These are phyloP conservation scores for Tillandsia fasciculata DNA, from an alignment of 176 grass and related monocot genomes.

Conservation along the genomic window DNA sequence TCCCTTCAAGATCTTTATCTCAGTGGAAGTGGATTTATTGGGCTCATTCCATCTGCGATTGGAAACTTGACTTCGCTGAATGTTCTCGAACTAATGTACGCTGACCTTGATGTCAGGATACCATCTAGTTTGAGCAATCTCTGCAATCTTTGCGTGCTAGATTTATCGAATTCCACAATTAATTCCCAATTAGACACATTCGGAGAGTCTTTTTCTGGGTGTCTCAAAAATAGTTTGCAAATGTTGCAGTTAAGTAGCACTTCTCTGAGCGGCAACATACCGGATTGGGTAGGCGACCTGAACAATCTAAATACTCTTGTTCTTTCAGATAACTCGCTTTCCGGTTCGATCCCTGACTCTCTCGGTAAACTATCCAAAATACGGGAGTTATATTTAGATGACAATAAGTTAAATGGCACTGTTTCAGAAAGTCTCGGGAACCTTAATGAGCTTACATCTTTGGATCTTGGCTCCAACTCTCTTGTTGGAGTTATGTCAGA, in stretches of 20 bases:
- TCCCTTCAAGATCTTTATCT: no score
- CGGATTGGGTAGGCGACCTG: slow-evolving; percentile 30
- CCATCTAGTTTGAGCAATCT: no score
- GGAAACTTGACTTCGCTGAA: not conserved
- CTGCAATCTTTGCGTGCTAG: no score
- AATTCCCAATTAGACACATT: no score
- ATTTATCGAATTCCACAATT: no score
- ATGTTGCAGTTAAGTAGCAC: not conserved
- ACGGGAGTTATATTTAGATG: slow-evolving; percentile 16
- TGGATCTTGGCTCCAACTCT: no score
- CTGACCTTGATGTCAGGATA: no score
- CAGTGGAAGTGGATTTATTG: no score
- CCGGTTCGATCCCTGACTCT: not conserved
- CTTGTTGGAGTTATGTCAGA: not conserved
- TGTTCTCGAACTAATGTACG: not conserved
- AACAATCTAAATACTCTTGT: slow-evolving; percentile 22
- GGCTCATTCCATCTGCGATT: slow-evolving; percentile 5
- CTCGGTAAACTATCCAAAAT: slow-evolving; percentile 12
- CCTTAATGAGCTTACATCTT: no score
- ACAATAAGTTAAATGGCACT: not conserved
- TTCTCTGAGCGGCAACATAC: slow-evolving; percentile 11
- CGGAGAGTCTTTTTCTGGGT: no score
- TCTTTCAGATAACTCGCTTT: not conserved
- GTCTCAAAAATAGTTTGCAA: no score
- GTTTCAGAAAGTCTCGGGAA: no score